These are phyloP conservation scores for Pleurotus giganteus DNA, from an alignment of 768 basidiomycete genomes.

Conservation along the genomic window DNA sequence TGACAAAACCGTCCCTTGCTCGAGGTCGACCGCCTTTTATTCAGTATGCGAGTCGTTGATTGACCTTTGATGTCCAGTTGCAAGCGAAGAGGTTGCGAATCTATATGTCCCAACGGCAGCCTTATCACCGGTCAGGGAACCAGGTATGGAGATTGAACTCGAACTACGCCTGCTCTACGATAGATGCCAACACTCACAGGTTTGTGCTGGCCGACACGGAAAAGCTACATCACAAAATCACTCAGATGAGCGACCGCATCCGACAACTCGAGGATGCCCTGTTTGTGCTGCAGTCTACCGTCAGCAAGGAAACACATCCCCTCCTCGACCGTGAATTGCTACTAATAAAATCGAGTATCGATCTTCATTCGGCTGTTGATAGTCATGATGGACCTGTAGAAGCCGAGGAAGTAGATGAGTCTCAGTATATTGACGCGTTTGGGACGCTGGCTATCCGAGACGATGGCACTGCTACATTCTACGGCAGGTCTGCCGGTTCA, in stretches of 20 bases:
- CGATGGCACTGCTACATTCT: conserved; percentile 69
- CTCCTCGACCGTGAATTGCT: conserved; percentile 59
- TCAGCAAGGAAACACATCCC: conserved; percentile 54
- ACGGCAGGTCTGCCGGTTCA: conserved; percentile 68
- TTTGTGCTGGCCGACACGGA: conserved; percentile 75
- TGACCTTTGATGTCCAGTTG: conserved; percentile 34
- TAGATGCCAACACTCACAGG: conserved; percentile 29
- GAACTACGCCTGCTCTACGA: too few species aligned
- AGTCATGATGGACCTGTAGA: conserved; percentile 25
- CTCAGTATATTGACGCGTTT: conserved; percentile 64
- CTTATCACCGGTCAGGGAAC: conserved; percentile 78
- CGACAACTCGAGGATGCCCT: conserved; percentile 72
- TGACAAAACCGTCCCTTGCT: conserved; percentile 66
- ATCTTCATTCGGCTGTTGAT: conserved; percentile 58
- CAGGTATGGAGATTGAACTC: too few species aligned
- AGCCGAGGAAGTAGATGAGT: conserved; percentile 35
- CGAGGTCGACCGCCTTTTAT: conserved; percentile 33
- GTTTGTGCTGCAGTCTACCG: conserved; percentile 47
- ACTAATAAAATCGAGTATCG: conserved; percentile 66
- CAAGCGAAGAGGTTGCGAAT: conserved; percentile 71
- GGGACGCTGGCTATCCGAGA: conserved; percentile 68
- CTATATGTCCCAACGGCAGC: conserved; percentile 78
- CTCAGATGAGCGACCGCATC: conserved; percentile 67
- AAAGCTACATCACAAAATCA: conserved; percentile 65
- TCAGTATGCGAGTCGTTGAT: conserved; percentile 8